Evolutionary conservation across 1,284 basidiomycete genomes (phyloP).

Genomic region (Trichosporon coremiiforme): DNA sequence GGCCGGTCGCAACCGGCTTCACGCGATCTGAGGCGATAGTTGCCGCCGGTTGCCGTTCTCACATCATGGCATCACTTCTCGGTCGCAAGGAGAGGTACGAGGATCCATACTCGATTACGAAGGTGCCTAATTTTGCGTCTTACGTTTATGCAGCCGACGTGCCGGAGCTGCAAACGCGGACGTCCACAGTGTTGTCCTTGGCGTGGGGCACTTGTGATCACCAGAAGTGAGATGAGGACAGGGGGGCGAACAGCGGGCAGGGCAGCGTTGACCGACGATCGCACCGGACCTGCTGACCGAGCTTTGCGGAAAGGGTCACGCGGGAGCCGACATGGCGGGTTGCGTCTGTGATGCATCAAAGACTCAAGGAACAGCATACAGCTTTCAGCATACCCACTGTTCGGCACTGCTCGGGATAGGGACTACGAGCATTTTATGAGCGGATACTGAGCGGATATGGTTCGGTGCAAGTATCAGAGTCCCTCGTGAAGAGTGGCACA

Average conservation of each 20-base stretch:
- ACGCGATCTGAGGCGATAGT: neutral
- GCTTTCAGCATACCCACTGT: neutral
- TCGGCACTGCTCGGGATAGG: neutral
- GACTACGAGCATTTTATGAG: neutral
- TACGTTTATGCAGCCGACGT: too few species aligned
- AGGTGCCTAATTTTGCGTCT: too few species aligned
- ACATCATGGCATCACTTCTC: neutral
- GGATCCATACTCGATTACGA: too few species aligned
- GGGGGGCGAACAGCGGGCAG: neutral
- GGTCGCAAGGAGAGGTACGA: too few species aligned
- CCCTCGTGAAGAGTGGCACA: neutral
- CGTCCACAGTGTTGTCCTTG: too few species aligned
- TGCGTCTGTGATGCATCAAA: neutral
- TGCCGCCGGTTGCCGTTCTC: neutral
- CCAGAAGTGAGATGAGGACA: too few species aligned
- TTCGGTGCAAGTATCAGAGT: neutral
- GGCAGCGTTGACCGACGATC: neutral
- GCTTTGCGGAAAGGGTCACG: neutral
- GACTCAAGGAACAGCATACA: neutral
- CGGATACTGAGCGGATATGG: neutral
- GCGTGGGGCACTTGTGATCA: too few species aligned
- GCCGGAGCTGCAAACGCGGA: too few species aligned
- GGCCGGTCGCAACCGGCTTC: too few species aligned
- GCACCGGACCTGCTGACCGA: neutral
- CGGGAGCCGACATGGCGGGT: too few species aligned